Percentiles rank a stretch among this genome's conserved stretches.
Conservation (phyloP, 2,329 filamentous ascomycete genomes). For the Aspergillus unguis region DNA sequence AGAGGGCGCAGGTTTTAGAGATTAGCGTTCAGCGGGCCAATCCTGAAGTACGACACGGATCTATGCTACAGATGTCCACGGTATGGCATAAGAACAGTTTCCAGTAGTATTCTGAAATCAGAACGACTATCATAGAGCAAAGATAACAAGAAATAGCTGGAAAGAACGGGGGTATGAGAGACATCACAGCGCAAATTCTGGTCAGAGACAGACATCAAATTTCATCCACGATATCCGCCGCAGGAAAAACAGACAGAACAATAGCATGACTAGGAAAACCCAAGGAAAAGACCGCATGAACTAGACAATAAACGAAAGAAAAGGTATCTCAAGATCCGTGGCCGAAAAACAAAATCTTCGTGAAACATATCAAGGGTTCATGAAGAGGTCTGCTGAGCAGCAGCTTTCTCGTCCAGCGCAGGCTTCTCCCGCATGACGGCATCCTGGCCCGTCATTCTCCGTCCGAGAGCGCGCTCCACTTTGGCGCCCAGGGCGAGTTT, state of each 20-base stretch:
- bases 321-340: slow-evolving; percentile 2
- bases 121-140: slow-evolving; percentile 6
- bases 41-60: background rate
- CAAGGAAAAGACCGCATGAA: background rate
- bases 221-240: slow-evolving; percentile 16
- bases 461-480: slow-evolving; percentile 79
- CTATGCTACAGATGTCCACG: background rate
- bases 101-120: background rate
- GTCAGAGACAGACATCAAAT: slow-evolving; percentile 18
- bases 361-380: slow-evolving; percentile 6
- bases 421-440: slow-evolving; percentile 68
- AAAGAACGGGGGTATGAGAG: slow-evolving; percentile 21
- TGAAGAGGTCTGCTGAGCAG: slow-evolving; percentile 16
- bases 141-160: slow-evolving; percentile 5
- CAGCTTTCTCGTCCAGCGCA: slow-evolving; percentile 41
- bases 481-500: slow-evolving; percentile 88
- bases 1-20: too few relatives aligned
- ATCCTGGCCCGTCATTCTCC: slow-evolving; percentile 84
- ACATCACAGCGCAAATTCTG: slow-evolving; percentile 17
- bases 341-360: background rate
- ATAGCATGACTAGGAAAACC: background rate
- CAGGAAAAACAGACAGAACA: slow-evolving; percentile 6
- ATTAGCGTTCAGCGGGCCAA: background rate
- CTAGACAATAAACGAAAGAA: slow-evolving; percentile 2
- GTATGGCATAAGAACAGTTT: background rate